Evolutionary conservation across 345 rosid genomes (phyloP), one percentile per base, ranked within the genome.

Genomic region (Pugionium cornutum): DNA sequence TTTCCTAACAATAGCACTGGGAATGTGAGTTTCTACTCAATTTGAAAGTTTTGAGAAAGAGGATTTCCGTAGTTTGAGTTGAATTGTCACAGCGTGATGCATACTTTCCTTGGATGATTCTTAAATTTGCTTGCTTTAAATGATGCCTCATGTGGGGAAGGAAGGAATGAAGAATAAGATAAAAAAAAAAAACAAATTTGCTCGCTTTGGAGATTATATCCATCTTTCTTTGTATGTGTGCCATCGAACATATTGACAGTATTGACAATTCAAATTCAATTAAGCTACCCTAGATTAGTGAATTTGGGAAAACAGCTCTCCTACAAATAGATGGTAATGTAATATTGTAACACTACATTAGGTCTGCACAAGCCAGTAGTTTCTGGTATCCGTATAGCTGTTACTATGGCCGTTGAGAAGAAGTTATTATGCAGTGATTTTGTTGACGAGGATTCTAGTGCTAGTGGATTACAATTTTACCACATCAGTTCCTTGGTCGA

Each of bases 11-110:
- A 84, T 64, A 72, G 84, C 9, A 64, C 54, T 70, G 95, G 92
- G 58, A 94, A 90, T 74, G 99, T 94, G 82, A 86, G 98, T 70
- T 63, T 60, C 18, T 25, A 31, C 62, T 58, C 3, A 5, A 4
- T 29, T 54, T 44, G 2, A 3, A 6, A 4, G 7, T 18, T 40
- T 2, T 1, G 7, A 45, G 46, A 57, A 27, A 7, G 37, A 33
- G 30, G 53, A 5, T 30, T 59, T 6, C 9, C 10, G 0, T 60
- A 28, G 55, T 59, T 59, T 47, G 37, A 37, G 40, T 73, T 59
- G 52, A 73, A 60, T 53, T 53, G 67, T 3, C 29, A 52, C 8
- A 43, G 40, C 53, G 40, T 45, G 41, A 57, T 60, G 50, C 57
- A 9, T 5, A 42, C 3, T 63, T 61, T 74, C 26, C 4, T 29